Evolutionary conservation across 192 early-diverging fungal genomes (phyloP).

Genomic region (Chytriomyces hyalinus): DNA sequence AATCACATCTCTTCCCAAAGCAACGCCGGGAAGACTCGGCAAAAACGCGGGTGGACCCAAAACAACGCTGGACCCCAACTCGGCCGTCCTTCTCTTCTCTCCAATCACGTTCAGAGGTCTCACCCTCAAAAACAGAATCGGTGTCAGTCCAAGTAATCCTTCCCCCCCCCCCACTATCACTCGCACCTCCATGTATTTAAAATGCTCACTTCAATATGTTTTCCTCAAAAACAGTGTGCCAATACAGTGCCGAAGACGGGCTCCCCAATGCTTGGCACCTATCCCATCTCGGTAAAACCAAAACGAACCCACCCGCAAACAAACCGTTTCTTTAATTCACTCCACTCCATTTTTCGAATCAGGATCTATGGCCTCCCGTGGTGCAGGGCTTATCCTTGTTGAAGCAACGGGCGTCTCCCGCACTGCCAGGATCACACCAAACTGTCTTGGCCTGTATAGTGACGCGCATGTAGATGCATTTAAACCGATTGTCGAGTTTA

Average conservation of each 20-base stretch:
- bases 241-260: slow-evolving; percentile 27
- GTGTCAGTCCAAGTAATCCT: slow-evolving; percentile 67
- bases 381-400: slow-evolving; percentile 78
- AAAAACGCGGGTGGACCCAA: slow-evolving; percentile 17
- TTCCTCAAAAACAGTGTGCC: neutral
- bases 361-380: slow-evolving; percentile 62
- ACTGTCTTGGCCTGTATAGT: slow-evolving; percentile 81
- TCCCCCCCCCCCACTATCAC: slow-evolving; percentile 44
- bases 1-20: neutral
- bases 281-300: slow-evolving; percentile 56
- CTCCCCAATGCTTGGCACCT: slow-evolving; percentile 43
- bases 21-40: slow-evolving; percentile 18
- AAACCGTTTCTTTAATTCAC: no score
- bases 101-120: slow-evolving; percentile 70
- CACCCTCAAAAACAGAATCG: slow-evolving; percentile 77
- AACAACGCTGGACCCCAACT: slow-evolving; percentile 21
- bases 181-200: neutral
- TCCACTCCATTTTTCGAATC: no score
- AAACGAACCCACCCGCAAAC: no score
- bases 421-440: slow-evolving; percentile 79
- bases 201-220: no score
- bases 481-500: slow-evolving; percentile 64
- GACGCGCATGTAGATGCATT: slow-evolving; percentile 73
- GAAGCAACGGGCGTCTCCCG: slow-evolving; percentile 72
- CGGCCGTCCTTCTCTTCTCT: slow-evolving; percentile 20